Conservation (phyloP, 768 basidiomycete species). For the Mycena chlorophos region DNA sequence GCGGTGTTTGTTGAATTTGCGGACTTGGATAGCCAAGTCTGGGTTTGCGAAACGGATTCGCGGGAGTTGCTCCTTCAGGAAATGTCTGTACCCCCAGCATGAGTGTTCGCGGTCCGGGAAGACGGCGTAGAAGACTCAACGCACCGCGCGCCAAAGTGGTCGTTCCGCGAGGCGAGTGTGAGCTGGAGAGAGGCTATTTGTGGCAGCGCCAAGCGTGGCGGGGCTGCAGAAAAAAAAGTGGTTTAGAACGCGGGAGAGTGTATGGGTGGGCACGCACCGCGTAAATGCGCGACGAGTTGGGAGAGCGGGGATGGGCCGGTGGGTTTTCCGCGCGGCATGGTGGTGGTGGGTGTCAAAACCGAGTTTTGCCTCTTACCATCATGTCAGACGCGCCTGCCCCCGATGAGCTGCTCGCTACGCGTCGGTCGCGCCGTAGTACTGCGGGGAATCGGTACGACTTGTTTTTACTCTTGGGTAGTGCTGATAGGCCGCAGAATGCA, state of each 20-base stretch:
- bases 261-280: neutral
- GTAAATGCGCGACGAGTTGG: slow-evolving; percentile 14
- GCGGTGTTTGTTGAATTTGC: slow-evolving; percentile 51
- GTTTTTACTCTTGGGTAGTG: neutral
- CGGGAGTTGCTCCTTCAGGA: slow-evolving; percentile 76
- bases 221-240: slow-evolving; percentile 1
- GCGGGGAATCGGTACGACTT: slow-evolving; percentile 70
- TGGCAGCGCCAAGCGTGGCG: slow-evolving; percentile 14
- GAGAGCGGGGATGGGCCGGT: slow-evolving; percentile 12
- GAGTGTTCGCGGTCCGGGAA: neutral
- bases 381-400: slow-evolving; percentile 24
- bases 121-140: no score
- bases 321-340: slow-evolving; percentile 13
- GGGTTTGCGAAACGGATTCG: slow-evolving; percentile 80
- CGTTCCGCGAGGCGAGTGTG: slow-evolving; percentile 59
- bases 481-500: slow-evolving; percentile 58
- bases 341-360: slow-evolving; percentile 1
- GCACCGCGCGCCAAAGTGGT: slow-evolving; percentile 76
- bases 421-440: slow-evolving; percentile 68
- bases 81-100: slow-evolving; percentile 51
- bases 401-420: slow-evolving; percentile 50
- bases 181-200: slow-evolving; percentile 29
- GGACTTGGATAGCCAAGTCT: slow-evolving; percentile 57
- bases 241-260: neutral
- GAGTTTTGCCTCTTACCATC: neutral